Percentiles rank a stretch among this genome's conserved stretches.
These are phyloP conservation scores for Aspergillus kassunensis DNA, from an alignment of 495 filamentous ascomycete species.

Conservation along the genomic window DNA sequence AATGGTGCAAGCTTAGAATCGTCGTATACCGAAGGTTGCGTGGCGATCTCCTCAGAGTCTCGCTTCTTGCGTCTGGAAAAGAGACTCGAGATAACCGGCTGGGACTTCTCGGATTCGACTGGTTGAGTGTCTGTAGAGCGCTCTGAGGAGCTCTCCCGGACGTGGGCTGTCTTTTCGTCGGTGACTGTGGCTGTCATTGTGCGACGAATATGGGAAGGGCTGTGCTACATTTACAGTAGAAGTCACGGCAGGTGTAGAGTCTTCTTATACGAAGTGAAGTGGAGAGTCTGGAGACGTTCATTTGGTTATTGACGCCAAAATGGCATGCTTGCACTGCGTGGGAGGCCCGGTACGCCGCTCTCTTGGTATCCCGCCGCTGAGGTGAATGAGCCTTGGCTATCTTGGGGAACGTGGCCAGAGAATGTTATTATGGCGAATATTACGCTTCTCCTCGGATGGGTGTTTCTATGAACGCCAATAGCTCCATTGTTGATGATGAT, in stretches of 20 bases:
- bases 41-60: neutral
- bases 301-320: conserved; percentile 5
- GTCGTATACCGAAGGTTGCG: neutral
- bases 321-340: neutral
- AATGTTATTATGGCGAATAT: neutral
- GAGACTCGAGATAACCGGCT: neutral
- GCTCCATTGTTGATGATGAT: too few species aligned
- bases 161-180: neutral
- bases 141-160: neutral
- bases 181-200: neutral
- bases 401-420: neutral
- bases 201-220: neutral
- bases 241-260: neutral
- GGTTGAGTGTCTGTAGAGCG: neutral
- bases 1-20: neutral
- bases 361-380: neutral
- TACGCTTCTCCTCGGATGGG: neutral
- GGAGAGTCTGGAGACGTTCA: neutral
- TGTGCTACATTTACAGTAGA: neutral
- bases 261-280: neutral
- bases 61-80: neutral
- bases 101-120: neutral
- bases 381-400: neutral
- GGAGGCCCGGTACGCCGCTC: neutral
- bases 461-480: too few species aligned